Base-by-base conservation (phyloP, 73 alveolate genomes). In the Paramecium sexaurelia region DNA sequence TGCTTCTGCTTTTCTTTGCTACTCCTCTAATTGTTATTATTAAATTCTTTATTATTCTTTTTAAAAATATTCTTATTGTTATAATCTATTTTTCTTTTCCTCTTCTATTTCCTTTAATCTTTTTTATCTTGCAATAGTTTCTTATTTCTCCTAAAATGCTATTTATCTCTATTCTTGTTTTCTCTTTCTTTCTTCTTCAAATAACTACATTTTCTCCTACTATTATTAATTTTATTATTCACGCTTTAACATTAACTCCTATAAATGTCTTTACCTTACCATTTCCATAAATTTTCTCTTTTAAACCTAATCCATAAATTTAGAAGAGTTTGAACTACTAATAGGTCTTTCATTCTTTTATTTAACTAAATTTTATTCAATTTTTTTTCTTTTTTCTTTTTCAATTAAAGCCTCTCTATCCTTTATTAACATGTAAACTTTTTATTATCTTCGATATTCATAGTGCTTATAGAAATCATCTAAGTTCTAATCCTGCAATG, bases 331-430 rank as follows among this genome's bases (percentile, higher is more conserved):
- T 73, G 61, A 73, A 36, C 36, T 11, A 73, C 57, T 73, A 6
- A 9, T 0, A 32, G 87, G 57, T 73, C 57, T 73, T 4, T 20
- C 36, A 8, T 7, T 19, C 15, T 73, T 73, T 10, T 11, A 19
- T 27, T 32, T 11, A 36, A 17, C 1, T 11, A 22, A 5, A 37
- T 40, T 71, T 19, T n/a, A 71, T 61, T 45, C 73, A 24, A 78
- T 78, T 78, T 39, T 41, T 19, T 24, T 40, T 26, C 90, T 37
- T 43, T 78, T 78, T 33, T 78, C 90, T 78, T 78, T 41, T 33
- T 45, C 90, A 41, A 78, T 78, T 9, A 78, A 43, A 36, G 90
- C 90, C 24, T 78, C 90, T 78, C 90, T 78, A 32, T 78, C 90
- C 32, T 43, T 78, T 17, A 78, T 40, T 78, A 78, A 33, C 47